Conservation (phyloP, 306 rosid species). For the Astragalus glycyphyllos region DNA sequence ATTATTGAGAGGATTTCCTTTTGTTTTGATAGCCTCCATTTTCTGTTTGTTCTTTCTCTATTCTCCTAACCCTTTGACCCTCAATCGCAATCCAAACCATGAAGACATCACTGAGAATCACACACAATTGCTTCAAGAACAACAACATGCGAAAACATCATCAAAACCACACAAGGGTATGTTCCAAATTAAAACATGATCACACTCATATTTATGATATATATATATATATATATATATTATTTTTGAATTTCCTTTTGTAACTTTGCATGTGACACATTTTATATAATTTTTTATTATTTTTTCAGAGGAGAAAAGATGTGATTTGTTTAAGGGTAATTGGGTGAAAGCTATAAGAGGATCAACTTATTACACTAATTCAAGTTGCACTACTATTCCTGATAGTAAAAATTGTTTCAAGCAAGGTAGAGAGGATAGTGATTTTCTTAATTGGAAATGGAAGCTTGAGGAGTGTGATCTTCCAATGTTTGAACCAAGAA, state of each 20-base stretch:
- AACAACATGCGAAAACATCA: conserved; percentile 32
- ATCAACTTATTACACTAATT: conserved; percentile 63
- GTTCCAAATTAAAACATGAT: conserved; percentile 11
- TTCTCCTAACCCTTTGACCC: conserved; percentile 55
- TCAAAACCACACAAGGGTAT: conserved; percentile 55
- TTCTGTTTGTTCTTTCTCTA: conserved; percentile 53
- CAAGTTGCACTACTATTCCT: conserved; percentile 75
- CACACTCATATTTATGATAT: not conserved
- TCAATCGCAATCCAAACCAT: conserved; percentile 43
- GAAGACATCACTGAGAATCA: conserved; percentile 20
- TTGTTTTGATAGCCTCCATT: conserved; percentile 53
- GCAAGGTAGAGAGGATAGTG: conserved; percentile 69
- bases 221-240: too few relatives aligned
- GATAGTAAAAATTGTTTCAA: conserved; percentile 82
- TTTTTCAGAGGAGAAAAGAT: conserved; percentile 51
- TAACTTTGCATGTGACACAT: not conserved
- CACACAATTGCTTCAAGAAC: not conserved
- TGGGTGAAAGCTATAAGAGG: conserved; percentile 61
- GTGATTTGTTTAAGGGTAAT: conserved; percentile 73
- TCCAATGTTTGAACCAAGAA: conserved; percentile 59
- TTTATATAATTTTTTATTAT: too few relatives aligned
- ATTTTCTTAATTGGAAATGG: conserved; percentile 94
- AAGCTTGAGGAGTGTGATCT: conserved; percentile 76
- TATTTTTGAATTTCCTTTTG: conserved; percentile 10
- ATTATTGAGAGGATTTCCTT: conserved; percentile 50